These are phyloP conservation scores for Hippophae gyantsensis DNA, from an alignment of 306 rosid genomes.

Conservation along the genomic window DNA sequence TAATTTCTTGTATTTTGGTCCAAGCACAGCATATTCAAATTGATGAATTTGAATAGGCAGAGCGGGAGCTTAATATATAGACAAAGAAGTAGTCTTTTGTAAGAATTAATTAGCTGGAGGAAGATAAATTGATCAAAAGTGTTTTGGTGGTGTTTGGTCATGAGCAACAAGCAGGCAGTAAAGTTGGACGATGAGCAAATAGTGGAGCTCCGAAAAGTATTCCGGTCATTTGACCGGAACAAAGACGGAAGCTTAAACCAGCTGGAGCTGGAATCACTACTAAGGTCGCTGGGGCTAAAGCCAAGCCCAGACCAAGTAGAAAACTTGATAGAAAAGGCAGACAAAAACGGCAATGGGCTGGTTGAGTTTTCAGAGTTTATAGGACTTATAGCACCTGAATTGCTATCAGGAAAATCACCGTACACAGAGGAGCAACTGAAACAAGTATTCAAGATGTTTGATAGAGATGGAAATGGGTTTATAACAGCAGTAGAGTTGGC, in stretches of 20 bases:
- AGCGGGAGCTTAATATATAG: not conserved
- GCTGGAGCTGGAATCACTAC: slow-evolving; percentile 67
- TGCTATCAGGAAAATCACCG: slow-evolving; percentile 65
- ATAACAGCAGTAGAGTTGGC: slow-evolving; percentile 91
- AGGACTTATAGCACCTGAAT: slow-evolving; percentile 63
- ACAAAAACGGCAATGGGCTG: slow-evolving; percentile 68
- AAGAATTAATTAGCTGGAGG: too few species aligned
- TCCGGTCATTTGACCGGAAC: slow-evolving; percentile 78
- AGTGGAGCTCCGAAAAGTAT: slow-evolving; percentile 65
- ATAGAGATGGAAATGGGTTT: slow-evolving; percentile 78
- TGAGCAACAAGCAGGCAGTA: slow-evolving; percentile 54
- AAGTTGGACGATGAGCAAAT: slow-evolving; percentile 74
- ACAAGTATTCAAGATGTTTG: slow-evolving; percentile 61
- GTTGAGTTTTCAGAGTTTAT: slow-evolving; percentile 80
- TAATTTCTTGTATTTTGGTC: not conserved
- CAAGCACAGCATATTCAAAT: not conserved
- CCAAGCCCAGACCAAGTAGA: slow-evolving; percentile 81
- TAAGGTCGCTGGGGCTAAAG: slow-evolving; percentile 73
- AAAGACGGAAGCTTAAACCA: slow-evolving; percentile 89
- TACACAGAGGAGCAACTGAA: slow-evolving; percentile 67
- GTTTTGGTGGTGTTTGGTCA: slow-evolving; percentile 5
- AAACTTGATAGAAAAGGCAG: slow-evolving; percentile 54
- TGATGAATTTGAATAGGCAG: not conserved
- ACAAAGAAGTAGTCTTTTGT: not conserved
- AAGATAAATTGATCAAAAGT: too few species aligned